Evolutionary conservation across 441 rosid species (phyloP), one percentile per base, ranked within the genome.

Genomic region (Viola pubescens): DNA sequence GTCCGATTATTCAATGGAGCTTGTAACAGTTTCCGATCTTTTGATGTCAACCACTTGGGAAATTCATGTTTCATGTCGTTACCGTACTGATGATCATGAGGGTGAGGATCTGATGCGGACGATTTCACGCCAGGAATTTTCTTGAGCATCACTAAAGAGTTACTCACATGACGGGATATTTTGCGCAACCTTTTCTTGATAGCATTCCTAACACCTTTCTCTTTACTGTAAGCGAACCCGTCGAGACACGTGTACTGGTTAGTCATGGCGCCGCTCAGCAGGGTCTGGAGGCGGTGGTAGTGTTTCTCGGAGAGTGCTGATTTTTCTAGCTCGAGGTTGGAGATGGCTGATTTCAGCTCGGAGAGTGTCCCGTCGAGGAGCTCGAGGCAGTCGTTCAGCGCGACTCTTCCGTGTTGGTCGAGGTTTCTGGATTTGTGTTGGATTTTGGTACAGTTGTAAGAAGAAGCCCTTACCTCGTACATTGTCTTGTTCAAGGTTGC

Each of bases 351-450:
- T 37, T 65, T 76, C 45, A 89, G 76, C 73, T 86, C 88, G 9
- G 79, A 85, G 0, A 82, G 69, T 1, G 87, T 81, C 50, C 72
- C 79, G 41, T 75, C 87, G 4, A 82, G 74, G 52, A 85, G 87
- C 73, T 83, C 85, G 26, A 84, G 67, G 65, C 97, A 89, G 64
- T 89, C 97, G 13, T 77, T 79, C 9, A 87, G 78, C 14, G 95
- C 95, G 3, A 67, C 63, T 47, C 66, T 68, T 56, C 87, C 81
- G 3, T 67, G 78, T 3, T 56, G 70, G 40, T 67, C 63, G 11
- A 77, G 70, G 52, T 50, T 61, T 45, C 42, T 37, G 19, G 67
- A 61, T 47, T 50, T 66, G 51, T 41, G 59, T 53, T 56, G 62
- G 58, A 87, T 72, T 58, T 54, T 4, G 48, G 77, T 63, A 82